Conservation (phyloP, 345 rosid genomes). For the Salix arbutifolia region DNA sequence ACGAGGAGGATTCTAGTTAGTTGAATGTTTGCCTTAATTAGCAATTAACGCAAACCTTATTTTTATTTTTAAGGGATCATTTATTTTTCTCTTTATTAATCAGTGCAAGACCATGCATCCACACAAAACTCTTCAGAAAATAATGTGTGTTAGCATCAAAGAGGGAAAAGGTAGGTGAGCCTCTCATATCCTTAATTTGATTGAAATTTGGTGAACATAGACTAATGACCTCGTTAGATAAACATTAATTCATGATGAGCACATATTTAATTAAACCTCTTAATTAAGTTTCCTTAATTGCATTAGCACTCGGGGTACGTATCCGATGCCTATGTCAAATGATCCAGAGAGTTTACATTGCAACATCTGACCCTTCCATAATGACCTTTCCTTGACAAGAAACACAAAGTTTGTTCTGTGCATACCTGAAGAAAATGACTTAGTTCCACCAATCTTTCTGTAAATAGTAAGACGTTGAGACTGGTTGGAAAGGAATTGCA, state of each 20-base stretch:
- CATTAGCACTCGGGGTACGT: not conserved
- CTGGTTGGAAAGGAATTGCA: not conserved
- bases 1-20: not conserved
- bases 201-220: not conserved
- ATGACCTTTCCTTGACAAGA: constrained; percentile 23
- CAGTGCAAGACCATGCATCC: not conserved
- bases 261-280: not conserved
- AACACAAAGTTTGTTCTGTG: constrained; percentile 11
- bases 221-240: not conserved
- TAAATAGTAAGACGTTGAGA: not conserved
- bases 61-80: not conserved
- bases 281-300: not conserved
- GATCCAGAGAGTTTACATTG: not conserved
- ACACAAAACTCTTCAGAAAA: not conserved
- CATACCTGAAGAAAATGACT: constrained; percentile 5
- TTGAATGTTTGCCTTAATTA: constrained; percentile 1
- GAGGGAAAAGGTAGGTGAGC: not conserved
- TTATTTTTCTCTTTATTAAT: too few relatives aligned
- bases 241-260: not conserved
- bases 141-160: not conserved
- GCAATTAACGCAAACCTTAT: not conserved
- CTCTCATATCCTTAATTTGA: not conserved
- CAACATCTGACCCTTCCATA: constrained; percentile 9
- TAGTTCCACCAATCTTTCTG: not conserved
- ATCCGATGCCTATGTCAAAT: not conserved